Percentiles rank a stretch among this genome's conserved stretches.
These are phyloP conservation scores for Amauroascus niger DNA, from an alignment of 2,329 filamentous ascomycete species.

Conservation along the genomic window DNA sequence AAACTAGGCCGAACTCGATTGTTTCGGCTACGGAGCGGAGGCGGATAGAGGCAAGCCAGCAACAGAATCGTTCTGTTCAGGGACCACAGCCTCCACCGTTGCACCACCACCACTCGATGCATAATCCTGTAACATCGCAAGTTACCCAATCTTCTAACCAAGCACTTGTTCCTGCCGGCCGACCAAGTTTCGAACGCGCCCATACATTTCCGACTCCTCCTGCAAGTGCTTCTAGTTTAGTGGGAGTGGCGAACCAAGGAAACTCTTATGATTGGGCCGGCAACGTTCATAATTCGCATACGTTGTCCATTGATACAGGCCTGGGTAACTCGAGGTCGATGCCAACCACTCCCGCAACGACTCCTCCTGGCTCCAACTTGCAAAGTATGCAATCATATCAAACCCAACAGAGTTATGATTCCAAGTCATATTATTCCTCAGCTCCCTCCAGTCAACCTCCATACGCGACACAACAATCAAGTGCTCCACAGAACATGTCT, in stretches of 20 bases:
- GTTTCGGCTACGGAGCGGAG: conserved; percentile 74
- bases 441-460: conserved; percentile 56
- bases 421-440: conserved; percentile 68
- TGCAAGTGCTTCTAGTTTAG: conserved; percentile 81
- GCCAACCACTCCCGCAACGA: conserved; percentile 82
- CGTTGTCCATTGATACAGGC: conserved; percentile 70
- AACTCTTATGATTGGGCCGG: conserved; percentile 68
- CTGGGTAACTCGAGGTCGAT: conserved; percentile 73
- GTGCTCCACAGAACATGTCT: conserved; percentile 57
- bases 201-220: conserved; percentile 93
- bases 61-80: conserved; percentile 47
- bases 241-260: conserved; percentile 63
- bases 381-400: conserved; percentile 74
- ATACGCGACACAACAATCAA: conserved; percentile 55
- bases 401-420: conserved; percentile 62
- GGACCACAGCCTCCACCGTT: conserved; percentile 57
- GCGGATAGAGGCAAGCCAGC: conserved; percentile 54
- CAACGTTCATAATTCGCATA: conserved; percentile 52
- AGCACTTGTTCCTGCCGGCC: conserved; percentile 49
- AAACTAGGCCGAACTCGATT: conserved; percentile 69
- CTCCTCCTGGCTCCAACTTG: conserved; percentile 67
- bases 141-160: conserved; percentile 55
- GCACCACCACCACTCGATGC: conserved; percentile 58
- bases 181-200: conserved; percentile 70
- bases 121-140: conserved; percentile 47